Base-by-base conservation (phyloP, 495 filamentous ascomycete species). In the Podospora sp. region DNA sequence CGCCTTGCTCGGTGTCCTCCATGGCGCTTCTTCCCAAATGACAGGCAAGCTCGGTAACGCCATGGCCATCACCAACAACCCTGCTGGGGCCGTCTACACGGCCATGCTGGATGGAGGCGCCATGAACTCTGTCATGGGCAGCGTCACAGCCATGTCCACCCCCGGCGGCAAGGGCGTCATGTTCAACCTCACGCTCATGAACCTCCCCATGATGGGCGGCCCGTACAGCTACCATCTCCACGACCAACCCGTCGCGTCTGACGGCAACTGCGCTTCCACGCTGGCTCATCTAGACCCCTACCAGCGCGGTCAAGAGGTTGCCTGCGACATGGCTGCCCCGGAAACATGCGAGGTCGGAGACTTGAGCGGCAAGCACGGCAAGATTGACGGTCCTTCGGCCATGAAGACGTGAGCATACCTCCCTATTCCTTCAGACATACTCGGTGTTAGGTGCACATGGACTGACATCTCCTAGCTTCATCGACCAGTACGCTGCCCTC, bases 41-140 rank as follows among this genome's bases (percentile, higher is more conserved):
- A 57, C 53, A 22, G 53, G 53, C 2, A 24, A 22, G 53, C 53
- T 57, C 53, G 53, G 53, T 14, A 24, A 57, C 53, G 53, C 53
- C 53, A 57, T 57, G 53, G 53, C 53, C 53, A 57, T 57, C 53
- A 57, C 22, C n/a, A 57, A 57, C 53, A 57, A 57, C 53, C 53
- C 53, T 14, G 4, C 53, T 14, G 53, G 53, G 4, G 24, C 24
- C 6, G 20, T 24, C 53, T 57, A 57, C 53, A 14, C 53, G 7
- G 53, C 53, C 53, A 57, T 24, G 20, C 5, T 57, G 5, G 20
- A 57, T 20, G 20, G 53, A 2, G 53, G 20, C 53, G 1, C 18
- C 53, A 25, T 21, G n/a, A 26, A 25, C 24, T 24, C 53, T 25
- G 53, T 57, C 20, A 57, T 11, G 22, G 53, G 53, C 18, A 57